Base-by-base conservation (phyloP, 169 alveolate genomes). In the Plasmodium fragile region DNA sequence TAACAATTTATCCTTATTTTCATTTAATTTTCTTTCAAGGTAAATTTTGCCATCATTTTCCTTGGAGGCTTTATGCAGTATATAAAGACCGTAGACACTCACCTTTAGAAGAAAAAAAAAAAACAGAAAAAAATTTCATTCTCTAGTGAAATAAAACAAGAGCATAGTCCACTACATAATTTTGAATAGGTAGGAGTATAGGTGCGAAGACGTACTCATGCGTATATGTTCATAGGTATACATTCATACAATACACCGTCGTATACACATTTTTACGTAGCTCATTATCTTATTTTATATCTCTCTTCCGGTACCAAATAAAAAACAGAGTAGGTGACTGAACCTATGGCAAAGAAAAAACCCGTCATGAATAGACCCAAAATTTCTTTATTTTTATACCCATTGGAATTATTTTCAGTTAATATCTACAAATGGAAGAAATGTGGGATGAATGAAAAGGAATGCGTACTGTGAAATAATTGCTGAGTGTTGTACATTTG, bases 351-450 rank as follows among this genome's bases (percentile, higher is more conserved):
- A 78, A 87, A 77, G 80, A 87, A 87, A 71, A 87, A 87, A 22
- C 93, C 93, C 16, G 93, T 78, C 69, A 87, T 10, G 80, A 87
- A 87, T 87, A 87, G 80, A 45, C 89, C 93, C 16, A 87, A 8
- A 16, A 87, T 52, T 75, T 87, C 93, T 77, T 78, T 87, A 87
- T 87, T 71, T 75, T 39, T 87, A 87, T 87, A 87, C 22, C 70
- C 49, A n/a, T 87, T 65, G 13, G 93, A 77, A 59, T 70, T 77
- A 13, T 77, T 77, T 87, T 87, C 85, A 55, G 83, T 77, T 87
- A 87, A 78, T 87, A 87, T 87, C 93, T 87, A 78, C 80, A 87
- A 87, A 87, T 30, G 36, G 25, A n/a, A 16, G 83, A 72, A 72
- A 83, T 83, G 77, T 3, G 59, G 13, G 55, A 49, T 72, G 34